These are phyloP conservation scores for baker's yeast (Saccharomyces cerevisiae) DNA, from an alignment of 805 yeast genomes.

Conservation along the genomic window DNA sequence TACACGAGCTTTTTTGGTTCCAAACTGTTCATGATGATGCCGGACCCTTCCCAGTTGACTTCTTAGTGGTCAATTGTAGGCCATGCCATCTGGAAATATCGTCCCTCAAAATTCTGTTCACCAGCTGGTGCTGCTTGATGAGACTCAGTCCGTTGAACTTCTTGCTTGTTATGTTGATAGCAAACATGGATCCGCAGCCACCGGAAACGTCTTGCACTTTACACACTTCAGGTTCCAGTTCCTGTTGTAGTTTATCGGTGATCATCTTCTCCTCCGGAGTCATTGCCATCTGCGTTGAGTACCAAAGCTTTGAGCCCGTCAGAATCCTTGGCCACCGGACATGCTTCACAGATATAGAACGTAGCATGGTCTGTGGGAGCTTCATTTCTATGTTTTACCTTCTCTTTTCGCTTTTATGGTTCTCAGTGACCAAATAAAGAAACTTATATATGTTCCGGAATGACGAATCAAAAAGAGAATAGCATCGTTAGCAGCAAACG, in stretches of 20 bases:
- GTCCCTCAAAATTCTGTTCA: constrained; percentile 69
- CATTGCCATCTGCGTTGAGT: not conserved
- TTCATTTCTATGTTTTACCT: not conserved
- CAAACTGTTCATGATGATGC: not conserved
- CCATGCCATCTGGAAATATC: constrained; percentile 95
- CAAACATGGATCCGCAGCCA: constrained; percentile 98
- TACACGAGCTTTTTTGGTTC: not conserved
- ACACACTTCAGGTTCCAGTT: constrained; percentile 53
- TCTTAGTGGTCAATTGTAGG: constrained; percentile 68
- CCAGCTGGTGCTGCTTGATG: constrained; percentile 88
- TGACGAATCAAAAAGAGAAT: not conserved
- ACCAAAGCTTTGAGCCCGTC: not conserved
- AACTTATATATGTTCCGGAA: not conserved
- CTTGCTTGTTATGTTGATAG: constrained; percentile 65
- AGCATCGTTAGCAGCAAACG: not conserved
- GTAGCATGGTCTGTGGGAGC: not conserved
- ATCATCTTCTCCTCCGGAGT: constrained; percentile 50
- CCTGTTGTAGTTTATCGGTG: constrained; percentile 43
- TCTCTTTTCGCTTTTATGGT: not conserved
- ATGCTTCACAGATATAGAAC: not conserved
- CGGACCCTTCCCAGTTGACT: not conserved
- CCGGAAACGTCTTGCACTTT: constrained; percentile 80
- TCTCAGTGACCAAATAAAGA: not conserved
- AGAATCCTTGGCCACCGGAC: not conserved
- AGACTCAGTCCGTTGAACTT: constrained; percentile 73